Base-by-base conservation (phyloP, 371 early-diverging fungal genomes). In the Encephalitozoon intestinalis region DNA sequence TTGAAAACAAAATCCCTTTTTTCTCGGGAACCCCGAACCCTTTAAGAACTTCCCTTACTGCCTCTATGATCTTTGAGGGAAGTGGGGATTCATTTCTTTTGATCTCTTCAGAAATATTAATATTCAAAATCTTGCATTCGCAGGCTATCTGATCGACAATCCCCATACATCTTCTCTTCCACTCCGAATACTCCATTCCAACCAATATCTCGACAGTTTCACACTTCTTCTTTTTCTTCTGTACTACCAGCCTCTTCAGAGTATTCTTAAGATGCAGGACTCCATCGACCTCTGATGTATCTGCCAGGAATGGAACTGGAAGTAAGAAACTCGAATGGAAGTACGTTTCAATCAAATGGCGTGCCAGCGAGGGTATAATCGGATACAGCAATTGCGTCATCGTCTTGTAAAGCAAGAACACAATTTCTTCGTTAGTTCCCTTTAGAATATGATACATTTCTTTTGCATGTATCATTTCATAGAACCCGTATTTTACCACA, bases 401-500 rank as follows among this genome's bases (percentile, higher is more conserved):
- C 0, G 30, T 25, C 40, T 73, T 76, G 25, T 70, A 75, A 11
- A 70, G 39, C 15, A 34, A n/a, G 15, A 30, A 39, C 12, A 76
- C 39, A 21, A 82, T n/a, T 7, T 12, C 23, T 7, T 52, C 23
- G 18, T 58, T 79, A 12, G 26, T 39, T 15, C 78, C 78, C 18
- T 65, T 67, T 8, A 79, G 21, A 18, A 8, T 46, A 11, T 53
- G 44, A 70, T 82, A 83, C n/a, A 58, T 88, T 81, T 94, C 94
- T 76, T 92, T 89, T 12, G 93, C 90, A 68, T 90, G 87, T 79
- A 89, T 89, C 82, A 95, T 85, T 79, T 97, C 94, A 81, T 92
- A 94, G 80, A 92, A 92, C 65, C 91, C 92, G 77, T 87, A 86
- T 87, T 94, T 96, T 63, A 96, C 86, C 26, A 92, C 97, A 73